These are phyloP conservation scores for Dendrocalamus latiflorus DNA, from an alignment of 202 grass and related monocot species.

Conservation along the genomic window DNA sequence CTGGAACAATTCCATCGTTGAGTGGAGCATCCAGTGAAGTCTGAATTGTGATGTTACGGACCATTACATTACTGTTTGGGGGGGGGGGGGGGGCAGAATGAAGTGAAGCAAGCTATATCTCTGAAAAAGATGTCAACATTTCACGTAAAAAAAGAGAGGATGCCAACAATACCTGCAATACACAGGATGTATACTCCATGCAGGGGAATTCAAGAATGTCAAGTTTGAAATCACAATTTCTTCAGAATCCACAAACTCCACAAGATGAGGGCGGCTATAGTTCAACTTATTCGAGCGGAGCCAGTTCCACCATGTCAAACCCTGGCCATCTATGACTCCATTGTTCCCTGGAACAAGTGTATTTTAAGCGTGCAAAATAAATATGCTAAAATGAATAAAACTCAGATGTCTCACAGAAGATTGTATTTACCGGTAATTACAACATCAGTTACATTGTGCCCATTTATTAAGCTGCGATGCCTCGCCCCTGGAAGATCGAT, in stretches of 20 bases:
- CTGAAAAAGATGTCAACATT: background rate
- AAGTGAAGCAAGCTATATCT: background rate
- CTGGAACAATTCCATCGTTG: conserved; percentile 81
- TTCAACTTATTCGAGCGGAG: conserved; percentile 57
- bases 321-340: conserved; percentile 73
- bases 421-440: conserved; percentile 67
- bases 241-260: conserved; percentile 65
- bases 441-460: conserved; percentile 63
- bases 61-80: conserved; percentile 63
- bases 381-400: background rate
- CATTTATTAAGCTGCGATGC: conserved; percentile 79
- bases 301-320: conserved; percentile 89
- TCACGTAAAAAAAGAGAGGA: background rate
- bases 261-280: conserved; percentile 83
- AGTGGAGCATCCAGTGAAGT: conserved; percentile 63
- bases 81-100: background rate
- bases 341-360: conserved; percentile 52
- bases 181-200: conserved; percentile 79
- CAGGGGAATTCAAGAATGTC: conserved; percentile 71
- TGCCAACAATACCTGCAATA: conserved; percentile 62
- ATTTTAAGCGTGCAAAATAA: background rate
- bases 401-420: background rate
- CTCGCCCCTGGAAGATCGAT: conserved; percentile 67
- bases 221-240: conserved; percentile 74
- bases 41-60: conserved; percentile 54